A percentile compares a stretch with the other conserved stretches of the same genome.
Evolutionary conservation across 2,329 filamentous ascomycete species (phyloP).

Genomic region (Blastomyces silverae): DNA sequence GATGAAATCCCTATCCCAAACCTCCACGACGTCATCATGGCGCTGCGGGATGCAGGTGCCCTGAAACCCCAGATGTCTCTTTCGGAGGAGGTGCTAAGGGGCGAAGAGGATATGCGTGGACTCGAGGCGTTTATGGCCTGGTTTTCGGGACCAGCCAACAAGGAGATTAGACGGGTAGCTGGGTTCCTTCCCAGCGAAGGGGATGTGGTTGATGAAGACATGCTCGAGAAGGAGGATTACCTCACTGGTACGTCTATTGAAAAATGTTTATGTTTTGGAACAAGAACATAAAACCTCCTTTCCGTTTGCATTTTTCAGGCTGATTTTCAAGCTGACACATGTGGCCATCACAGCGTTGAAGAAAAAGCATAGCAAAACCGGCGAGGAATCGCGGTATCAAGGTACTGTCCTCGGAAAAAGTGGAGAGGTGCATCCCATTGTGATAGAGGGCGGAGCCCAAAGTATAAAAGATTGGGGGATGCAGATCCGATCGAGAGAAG

Average conservation of each 20-base stretch:
- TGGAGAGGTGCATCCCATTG: constrained; percentile 62
- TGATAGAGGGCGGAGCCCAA: constrained; percentile 70
- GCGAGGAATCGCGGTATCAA: constrained; percentile 77
- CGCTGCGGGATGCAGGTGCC: constrained; percentile 72
- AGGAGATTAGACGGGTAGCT: constrained; percentile 74
- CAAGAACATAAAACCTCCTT: constrained; percentile 8
- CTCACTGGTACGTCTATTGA: constrained; percentile 50
- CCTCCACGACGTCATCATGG: constrained; percentile 75
- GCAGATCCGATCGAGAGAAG: constrained; percentile 32
- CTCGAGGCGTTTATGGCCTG: constrained; percentile 72
- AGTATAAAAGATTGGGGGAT: constrained; percentile 60
- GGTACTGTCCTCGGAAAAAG: constrained; percentile 74
- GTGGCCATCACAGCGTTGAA: constrained; percentile 57
- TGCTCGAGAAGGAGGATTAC: constrained; percentile 61
- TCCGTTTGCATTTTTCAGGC: not conserved
- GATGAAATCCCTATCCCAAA: constrained; percentile 55
- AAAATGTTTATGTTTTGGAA: not conserved
- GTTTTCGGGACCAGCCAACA: constrained; percentile 66
- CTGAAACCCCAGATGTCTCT: constrained; percentile 61
- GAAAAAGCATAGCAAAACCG: constrained; percentile 85
- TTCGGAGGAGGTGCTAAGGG: constrained; percentile 61
- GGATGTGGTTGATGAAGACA: constrained; percentile 44
- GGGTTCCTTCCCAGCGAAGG: constrained; percentile 57
- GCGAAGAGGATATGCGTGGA: constrained; percentile 69
- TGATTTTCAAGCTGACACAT: constrained; percentile 13